Evolutionary conservation across 495 filamentous ascomycete species (phyloP), one percentile per base, ranked within the genome.

Genomic region (Geoglossum glabrum): DNA sequence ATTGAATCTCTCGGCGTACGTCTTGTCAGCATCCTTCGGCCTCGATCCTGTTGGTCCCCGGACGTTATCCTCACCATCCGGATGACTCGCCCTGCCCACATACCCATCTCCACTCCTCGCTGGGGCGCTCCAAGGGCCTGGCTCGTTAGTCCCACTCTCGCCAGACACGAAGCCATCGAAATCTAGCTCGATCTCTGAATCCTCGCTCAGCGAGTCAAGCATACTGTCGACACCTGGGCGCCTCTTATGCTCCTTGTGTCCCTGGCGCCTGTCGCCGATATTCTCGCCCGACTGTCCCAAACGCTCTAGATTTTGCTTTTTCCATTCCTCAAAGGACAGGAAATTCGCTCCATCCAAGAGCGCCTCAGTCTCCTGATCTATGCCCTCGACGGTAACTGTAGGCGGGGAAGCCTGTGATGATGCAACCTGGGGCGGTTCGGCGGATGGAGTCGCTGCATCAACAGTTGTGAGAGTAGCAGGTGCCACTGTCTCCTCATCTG

Each of bases 251-350:
- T 63, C 66, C 15, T 68, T 67, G 66, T 45, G 31, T 71, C 64
- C 57, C 64, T 65, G 59, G 17, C 65, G 55, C 34, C 75, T 74
- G 3, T 74, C 66, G 30, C 80, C 83, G 28, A 88, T 75, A 62
- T 83, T 78, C 57, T 92, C 81, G 9, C 79, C 80, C 23, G 89
- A 89, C 64, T 93, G 90, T 2, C 87, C 92, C 3, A 79, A 83
- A 64, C 86, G 87, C 34, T 81, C 87, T 13, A 96, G 73, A 68
- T 94, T 95, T 73, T 90, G 86, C 64, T 85, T 86, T 71, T 93
- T 96, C 92, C 92, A 98, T 62, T 97, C 90, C 65, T 96, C 92
- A 63, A 98, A 98, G 0, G 92, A 96, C 55, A 98, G 83, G 65
- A 98, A 97, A 31, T 87, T 82, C 30, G 81, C 82, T 38, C 85